Evolutionary conservation across 2,329 filamentous ascomycete species (phyloP).

Genomic region (Phialophora chinensis): DNA sequence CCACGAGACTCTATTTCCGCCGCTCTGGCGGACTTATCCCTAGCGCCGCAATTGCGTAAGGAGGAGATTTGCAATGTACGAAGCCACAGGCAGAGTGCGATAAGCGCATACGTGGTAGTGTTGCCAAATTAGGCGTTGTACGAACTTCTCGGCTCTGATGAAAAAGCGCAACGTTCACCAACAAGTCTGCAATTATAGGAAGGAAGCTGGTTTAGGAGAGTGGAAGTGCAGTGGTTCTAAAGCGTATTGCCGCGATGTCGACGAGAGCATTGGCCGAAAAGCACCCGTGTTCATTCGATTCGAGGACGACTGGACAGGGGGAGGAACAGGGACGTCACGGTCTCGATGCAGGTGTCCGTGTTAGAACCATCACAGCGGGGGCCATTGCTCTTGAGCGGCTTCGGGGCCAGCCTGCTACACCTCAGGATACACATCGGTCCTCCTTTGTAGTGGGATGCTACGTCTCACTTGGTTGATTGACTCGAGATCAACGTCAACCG

Average conservation of each 20-base stretch:
- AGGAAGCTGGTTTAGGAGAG: background rate
- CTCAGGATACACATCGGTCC: slow-evolving; percentile 59
- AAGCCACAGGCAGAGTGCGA: background rate
- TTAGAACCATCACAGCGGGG: background rate
- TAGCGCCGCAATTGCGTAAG: background rate
- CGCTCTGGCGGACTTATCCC: background rate
- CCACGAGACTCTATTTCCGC: background rate
- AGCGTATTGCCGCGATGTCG: background rate
- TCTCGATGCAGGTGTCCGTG: no score
- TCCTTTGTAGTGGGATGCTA: slow-evolving; percentile 63
- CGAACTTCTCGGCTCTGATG: background rate
- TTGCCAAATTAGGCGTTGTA: background rate
- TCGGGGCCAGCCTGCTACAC: slow-evolving; percentile 40
- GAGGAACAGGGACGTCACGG: background rate
- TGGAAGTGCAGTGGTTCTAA: background rate
- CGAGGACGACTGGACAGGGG: background rate
- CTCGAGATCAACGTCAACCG: slow-evolving; percentile 62
- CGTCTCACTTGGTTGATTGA: slow-evolving; percentile 59
- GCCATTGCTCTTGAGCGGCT: background rate
- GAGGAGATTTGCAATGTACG: background rate
- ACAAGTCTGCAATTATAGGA: background rate
- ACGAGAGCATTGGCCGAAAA: background rate
- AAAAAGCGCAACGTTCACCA: background rate
- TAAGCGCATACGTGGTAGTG: background rate
- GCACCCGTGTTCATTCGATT: background rate